Conservation (phyloP, 139 green algal genomes). For the Chlamydomonas sp. region DNA sequence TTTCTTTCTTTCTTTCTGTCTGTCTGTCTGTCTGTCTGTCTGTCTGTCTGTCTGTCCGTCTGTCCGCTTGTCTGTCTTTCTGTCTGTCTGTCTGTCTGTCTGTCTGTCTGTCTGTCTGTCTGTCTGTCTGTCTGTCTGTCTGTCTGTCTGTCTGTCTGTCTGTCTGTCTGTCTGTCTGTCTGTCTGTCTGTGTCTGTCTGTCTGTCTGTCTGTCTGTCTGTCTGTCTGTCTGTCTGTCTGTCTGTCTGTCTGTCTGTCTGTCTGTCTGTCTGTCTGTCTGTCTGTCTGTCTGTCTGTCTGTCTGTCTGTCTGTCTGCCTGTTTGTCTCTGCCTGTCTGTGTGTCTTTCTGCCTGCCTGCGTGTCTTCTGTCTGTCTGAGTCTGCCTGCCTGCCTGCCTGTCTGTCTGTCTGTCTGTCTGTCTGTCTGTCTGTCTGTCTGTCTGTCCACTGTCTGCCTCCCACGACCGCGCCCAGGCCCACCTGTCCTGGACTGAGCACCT, state of each 20-base stretch:
- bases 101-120: too few relatives aligned
- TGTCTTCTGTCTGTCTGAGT: not conserved
- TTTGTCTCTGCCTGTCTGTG: too few relatives aligned
- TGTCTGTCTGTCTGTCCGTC: too few relatives aligned
- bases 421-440: not conserved
- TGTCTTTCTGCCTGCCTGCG: not conserved
- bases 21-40: too few relatives aligned
- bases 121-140: too few relatives aligned
- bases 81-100: too few relatives aligned
- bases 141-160: not conserved
- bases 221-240: too few relatives aligned
- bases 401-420: not conserved
- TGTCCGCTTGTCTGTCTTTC: too few relatives aligned
- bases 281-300: not conserved
- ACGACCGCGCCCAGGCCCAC: not conserved
- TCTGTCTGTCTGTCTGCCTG: not conserved
- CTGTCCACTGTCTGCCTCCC: not conserved
- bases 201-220: not conserved
- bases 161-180: not conserved
- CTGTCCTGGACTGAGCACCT: not conserved
- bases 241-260: not conserved
- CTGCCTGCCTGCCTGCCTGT: too few relatives aligned
- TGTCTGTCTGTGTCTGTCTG: not conserved
- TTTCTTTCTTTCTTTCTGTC: too few relatives aligned
- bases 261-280: slow-evolving; percentile 1